Conservation (phyloP, 495 filamentous ascomycete species). For the Cladorrhinum samala region DNA sequence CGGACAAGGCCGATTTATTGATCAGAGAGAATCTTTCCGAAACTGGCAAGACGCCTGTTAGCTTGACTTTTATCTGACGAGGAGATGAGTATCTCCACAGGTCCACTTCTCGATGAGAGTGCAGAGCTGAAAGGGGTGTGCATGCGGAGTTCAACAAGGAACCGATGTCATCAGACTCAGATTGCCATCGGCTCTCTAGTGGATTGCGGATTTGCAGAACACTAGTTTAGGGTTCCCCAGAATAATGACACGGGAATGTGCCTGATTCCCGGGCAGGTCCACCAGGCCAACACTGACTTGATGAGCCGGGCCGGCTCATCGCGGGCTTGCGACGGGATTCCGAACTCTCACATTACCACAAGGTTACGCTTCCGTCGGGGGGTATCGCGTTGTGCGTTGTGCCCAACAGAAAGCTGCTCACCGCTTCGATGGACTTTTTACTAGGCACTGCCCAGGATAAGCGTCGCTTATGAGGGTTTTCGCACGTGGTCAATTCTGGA, state of each 20-base stretch:
- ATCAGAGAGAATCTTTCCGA: too few relatives aligned
- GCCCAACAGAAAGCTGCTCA: too few relatives aligned
- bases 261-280: neutral
- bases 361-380: neutral
- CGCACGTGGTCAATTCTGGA: slow-evolving; percentile 4
- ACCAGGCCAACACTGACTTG: neutral
- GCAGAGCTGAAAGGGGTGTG: neutral
- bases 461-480: neutral
- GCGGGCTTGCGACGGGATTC: neutral
- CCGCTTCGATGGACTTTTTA: neutral
- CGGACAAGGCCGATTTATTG: too few relatives aligned
- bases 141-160: neutral
- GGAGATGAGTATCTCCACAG: neutral
- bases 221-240: neutral
- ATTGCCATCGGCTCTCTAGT: neutral
- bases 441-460: neutral
- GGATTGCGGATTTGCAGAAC: neutral
- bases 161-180: neutral
- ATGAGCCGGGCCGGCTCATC: neutral
- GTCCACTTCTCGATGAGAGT: neutral
- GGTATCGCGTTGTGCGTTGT: neutral
- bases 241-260: neutral
- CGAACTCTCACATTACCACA: neutral
- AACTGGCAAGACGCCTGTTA: too few relatives aligned
- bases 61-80: neutral